Base-by-base conservation (phyloP, 2,329 filamentous ascomycete species). In the Botrytis galanthina region DNA sequence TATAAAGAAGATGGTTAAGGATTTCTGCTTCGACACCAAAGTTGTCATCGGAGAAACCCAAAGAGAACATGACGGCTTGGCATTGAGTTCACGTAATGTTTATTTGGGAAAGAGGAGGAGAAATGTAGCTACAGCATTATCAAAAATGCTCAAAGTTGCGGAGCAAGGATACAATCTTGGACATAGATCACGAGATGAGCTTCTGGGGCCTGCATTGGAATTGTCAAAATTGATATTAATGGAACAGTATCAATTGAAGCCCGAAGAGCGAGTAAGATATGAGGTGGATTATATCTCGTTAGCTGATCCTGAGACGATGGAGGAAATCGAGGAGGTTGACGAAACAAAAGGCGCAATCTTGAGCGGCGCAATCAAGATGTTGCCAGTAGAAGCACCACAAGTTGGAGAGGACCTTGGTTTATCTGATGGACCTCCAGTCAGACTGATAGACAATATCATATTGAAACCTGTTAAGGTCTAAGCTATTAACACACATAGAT, bases 371-470 rank as follows among this genome's bases (percentile, higher is more conserved):
- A 85, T 99, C 73, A 96, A 93, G 83, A 97, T 99, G 92, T 81
- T 93, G 63, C 92, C 94, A 0, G 85, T 97, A 2, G 93, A 97
- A 80, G 86, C 89, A 70, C 86, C 91, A 0, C 86, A 85, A 67
- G 84, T 89, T 9, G 92, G 88, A 0, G 95, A 98, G 81, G 90
- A 94, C 76, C 82, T 95, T 39, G 94, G 94, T 5, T 89, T 89
- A 75, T 87, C 88, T 72, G 91, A 90, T 5, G 91, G 91, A 1
- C 93, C 93, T 26, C 82, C 90, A 1, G 96, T 99, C 66, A 87
- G 96, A 75, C 84, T 99, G 82, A 98, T 99, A 81, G 96, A 99
- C 81, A 99, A 99, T 80, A 91, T 98, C 76, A 91, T 97, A 72
- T 81, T 95, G 48, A 83, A 86, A 77, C 85, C 87, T 75, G 67